Conservation (phyloP, 1,139 yeast species). For the Lodderomyces pseudojiufengensis region DNA sequence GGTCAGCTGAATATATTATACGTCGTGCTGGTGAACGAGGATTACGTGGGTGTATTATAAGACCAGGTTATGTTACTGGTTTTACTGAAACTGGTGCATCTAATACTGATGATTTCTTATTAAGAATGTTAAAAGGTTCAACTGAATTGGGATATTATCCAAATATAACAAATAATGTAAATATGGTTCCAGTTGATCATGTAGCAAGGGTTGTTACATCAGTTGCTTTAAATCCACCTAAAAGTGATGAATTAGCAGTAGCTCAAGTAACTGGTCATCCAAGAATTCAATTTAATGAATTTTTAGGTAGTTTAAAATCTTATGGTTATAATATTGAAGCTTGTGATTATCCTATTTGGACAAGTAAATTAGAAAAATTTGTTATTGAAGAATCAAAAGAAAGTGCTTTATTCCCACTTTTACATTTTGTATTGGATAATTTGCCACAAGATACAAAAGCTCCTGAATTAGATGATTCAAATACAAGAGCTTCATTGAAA, state of each 20-base stretch:
- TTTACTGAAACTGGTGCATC: conserved; percentile 79
- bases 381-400: conserved; percentile 71
- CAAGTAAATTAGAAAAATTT: conserved; percentile 64
- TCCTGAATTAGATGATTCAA: conserved; percentile 87
- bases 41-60: conserved; percentile 78
- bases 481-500: conserved; percentile 63
- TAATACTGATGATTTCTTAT: conserved; percentile 92
- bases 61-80: conserved; percentile 97
- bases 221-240: conserved; percentile 74
- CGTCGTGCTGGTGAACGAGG: conserved; percentile 87
- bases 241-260: conserved; percentile 51
- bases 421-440: conserved; percentile 91
- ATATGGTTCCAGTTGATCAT: conserved; percentile 98
- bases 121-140: conserved; percentile 93
- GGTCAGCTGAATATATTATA: conserved; percentile 92
- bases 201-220: conserved; percentile 91
- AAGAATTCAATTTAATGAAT: conserved; percentile 74
- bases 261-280: conserved; percentile 99
- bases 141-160: conserved; percentile 85
- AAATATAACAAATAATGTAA: conserved; percentile 79
- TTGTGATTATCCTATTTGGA: conserved; percentile 77
- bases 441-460: conserved; percentile 90
- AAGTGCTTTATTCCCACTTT: conserved; percentile 85
- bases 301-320: conserved; percentile 56
- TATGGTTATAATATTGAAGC: conserved; percentile 71